Conservation (phyloP, 371 early-diverging fungal genomes). For the Basidiobolus meristosporus region DNA sequence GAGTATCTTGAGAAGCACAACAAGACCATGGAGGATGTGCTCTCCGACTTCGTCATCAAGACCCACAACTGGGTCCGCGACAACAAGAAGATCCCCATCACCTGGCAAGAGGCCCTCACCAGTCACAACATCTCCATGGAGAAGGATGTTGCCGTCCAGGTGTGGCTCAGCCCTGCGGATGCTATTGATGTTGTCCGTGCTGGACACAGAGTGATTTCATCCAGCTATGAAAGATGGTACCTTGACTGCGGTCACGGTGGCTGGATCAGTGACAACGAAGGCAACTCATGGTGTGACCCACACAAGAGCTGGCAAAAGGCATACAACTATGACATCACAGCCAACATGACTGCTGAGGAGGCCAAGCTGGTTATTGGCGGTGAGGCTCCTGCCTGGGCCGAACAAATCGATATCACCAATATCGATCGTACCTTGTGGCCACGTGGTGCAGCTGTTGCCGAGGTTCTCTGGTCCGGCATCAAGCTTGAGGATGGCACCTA, state of each 20-base stretch:
- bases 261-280: too few species aligned
- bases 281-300: slow-evolving; percentile 57
- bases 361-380: too few species aligned
- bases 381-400: slow-evolving; percentile 52
- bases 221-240: too few species aligned
- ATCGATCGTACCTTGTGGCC: slow-evolving; percentile 53
- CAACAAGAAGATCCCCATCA: slow-evolving; percentile 20
- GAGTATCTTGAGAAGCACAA: slow-evolving; percentile 11
- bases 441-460: slow-evolving; percentile 49
- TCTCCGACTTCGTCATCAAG: slow-evolving; percentile 7
- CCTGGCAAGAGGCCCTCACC: slow-evolving; percentile 32
- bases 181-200: slow-evolving; percentile 30
- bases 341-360: slow-evolving; percentile 8
- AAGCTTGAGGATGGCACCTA: slow-evolving; percentile 23
- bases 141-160: slow-evolving; percentile 25
- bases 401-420: slow-evolving; percentile 38
- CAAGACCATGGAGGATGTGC: slow-evolving; percentile 7
- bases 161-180: slow-evolving; percentile 24
- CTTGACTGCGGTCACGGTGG: slow-evolving; percentile 50
- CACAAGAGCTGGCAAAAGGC: slow-evolving; percentile 69
- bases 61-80: slow-evolving; percentile 9
- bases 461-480: slow-evolving; percentile 55
- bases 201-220: too few species aligned
- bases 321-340: slow-evolving; percentile 34
- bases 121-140: slow-evolving; percentile 16